Percentiles rank a stretch among this genome's conserved stretches.
These are phyloP conservation scores for Trematosphaeria pertusa DNA, from an alignment of 2,329 filamentous ascomycete species.

Conservation along the genomic window DNA sequence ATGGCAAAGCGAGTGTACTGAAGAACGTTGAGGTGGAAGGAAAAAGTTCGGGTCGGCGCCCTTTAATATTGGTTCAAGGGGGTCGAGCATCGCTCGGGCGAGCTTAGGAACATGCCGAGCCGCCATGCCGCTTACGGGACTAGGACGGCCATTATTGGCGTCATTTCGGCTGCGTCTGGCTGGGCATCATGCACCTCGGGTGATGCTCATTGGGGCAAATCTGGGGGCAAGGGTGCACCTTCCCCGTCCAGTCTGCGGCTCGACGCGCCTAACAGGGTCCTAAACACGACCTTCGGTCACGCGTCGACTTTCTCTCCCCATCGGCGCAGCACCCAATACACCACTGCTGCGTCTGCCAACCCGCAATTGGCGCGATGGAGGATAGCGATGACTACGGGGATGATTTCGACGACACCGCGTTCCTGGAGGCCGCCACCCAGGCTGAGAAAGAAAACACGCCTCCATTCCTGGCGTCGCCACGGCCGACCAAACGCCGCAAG, in stretches of 20 bases:
- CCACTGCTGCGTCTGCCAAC: constrained; percentile 21
- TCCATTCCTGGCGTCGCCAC: constrained; percentile 42
- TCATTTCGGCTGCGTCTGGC: constrained; percentile 2
- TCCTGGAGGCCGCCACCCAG: constrained; percentile 67
- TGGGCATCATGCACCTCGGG: constrained; percentile 23
- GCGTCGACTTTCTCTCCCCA: constrained; percentile 26
- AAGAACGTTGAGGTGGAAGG: constrained; percentile 25
- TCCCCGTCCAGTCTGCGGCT: constrained; percentile 15
- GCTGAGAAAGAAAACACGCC: constrained; percentile 43
- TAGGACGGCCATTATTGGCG: too few relatives aligned
- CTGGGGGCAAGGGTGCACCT: constrained; percentile 25
- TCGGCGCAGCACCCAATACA: constrained; percentile 1
- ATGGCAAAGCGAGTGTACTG: constrained; percentile 24
- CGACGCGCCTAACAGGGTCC: constrained; percentile 29
- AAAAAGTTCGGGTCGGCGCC: not conserved
- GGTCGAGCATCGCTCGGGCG: not conserved
- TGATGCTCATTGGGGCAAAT: constrained; percentile 24
- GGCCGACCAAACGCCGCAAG: constrained; percentile 47
- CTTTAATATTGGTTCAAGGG: constrained; percentile 10
- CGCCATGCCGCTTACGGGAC: not conserved
- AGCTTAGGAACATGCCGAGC: not conserved
- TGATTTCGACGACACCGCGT: constrained; percentile 69
- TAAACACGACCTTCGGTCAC: constrained; percentile 33
- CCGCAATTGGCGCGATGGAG: constrained; percentile 13
- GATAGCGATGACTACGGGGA: constrained; percentile 67